Evolutionary conservation across 129 eudicot genomes (phyloP).

Genomic region (Ambrosia artemisiifolia): DNA sequence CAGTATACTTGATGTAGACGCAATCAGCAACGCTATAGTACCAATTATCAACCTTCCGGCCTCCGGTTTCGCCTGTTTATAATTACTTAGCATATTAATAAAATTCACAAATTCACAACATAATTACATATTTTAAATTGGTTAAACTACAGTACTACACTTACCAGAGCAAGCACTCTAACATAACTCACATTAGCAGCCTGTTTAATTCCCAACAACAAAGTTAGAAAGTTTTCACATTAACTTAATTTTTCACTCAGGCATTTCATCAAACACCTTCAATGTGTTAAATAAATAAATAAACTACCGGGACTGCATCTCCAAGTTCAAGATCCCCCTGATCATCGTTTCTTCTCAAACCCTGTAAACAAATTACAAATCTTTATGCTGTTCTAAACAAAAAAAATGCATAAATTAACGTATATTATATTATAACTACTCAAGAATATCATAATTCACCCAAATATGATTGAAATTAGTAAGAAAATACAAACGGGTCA

Average conservation of each 20-base stretch:
- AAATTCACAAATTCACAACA: constrained; percentile 1
- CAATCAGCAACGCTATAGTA: constrained; percentile 74
- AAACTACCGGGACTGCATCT: constrained; percentile 67
- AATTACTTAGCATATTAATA: not conserved
- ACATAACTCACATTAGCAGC: constrained; percentile 78
- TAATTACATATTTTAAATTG: not conserved
- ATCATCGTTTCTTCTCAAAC: constrained; percentile 48
- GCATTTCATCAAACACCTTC: constrained; percentile 24
- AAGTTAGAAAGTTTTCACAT: constrained; percentile 18
- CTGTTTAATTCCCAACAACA: constrained; percentile 36
- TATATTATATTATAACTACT: not conserved
- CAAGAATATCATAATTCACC: constrained; percentile 8
- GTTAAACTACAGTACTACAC: no score
- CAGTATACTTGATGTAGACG: constrained; percentile 67
- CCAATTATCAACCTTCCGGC: constrained; percentile 60
- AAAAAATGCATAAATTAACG: not conserved
- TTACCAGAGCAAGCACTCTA: constrained; percentile 73
- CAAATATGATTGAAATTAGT: not conserved
- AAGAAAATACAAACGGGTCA: not conserved
- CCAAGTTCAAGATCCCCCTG: constrained; percentile 76
- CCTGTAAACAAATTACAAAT: constrained; percentile 19
- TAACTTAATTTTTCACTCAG: not conserved
- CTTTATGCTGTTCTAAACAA: not conserved
- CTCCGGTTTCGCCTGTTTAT: constrained; percentile 84
- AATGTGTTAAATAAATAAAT: not conserved